A percentile compares a stretch with the other conserved stretches of the same genome.
These are phyloP conservation scores for Neoboletus magnificus DNA, from an alignment of 768 basidiomycete genomes.

Conservation along the genomic window DNA sequence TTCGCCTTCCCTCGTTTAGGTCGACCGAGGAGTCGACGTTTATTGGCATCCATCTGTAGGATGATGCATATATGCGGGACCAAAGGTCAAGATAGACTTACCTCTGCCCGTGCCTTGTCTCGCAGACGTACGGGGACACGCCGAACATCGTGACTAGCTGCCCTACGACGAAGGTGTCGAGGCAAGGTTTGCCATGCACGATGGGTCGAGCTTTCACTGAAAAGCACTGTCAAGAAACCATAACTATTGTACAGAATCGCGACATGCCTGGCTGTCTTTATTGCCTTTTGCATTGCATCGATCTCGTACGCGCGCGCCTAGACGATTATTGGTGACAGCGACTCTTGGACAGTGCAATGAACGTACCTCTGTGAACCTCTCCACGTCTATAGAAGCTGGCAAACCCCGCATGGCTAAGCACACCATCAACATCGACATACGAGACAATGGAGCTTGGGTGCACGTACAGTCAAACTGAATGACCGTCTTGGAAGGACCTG, in stretches of 20 bases:
- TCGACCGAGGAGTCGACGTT: conserved; percentile 40
- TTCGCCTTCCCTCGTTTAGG: conserved; percentile 65
- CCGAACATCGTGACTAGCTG: conserved; percentile 92
- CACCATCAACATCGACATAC: not conserved
- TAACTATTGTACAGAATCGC: accelerated
- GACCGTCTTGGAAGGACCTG: conserved; percentile 39
- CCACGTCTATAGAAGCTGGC: conserved; percentile 78
- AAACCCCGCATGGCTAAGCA: conserved; percentile 53
- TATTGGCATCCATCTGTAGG: conserved; percentile 51
- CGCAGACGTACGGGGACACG: conserved; percentile 85
- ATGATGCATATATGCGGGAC: conserved; percentile 29
- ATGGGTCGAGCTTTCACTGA: conserved; percentile 66
- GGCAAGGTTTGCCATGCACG: conserved; percentile 93
- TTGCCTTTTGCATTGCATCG: conserved; percentile 82
- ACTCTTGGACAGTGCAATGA: not conserved
- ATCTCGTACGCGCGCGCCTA: conserved; percentile 90
- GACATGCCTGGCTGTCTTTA: conserved; percentile 69
- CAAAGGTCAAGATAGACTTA: conserved; percentile 29
- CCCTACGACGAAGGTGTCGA: conserved; percentile 84
- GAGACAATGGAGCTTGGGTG: not conserved
- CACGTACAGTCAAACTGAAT: conserved; percentile 41
- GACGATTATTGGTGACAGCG: not conserved
- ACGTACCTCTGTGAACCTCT: conserved; percentile 79
- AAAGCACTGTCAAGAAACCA: not conserved
- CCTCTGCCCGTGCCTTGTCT: conserved; percentile 80